Percentiles rank a stretch among this genome's conserved stretches.
phyloP scores from a whole-genome alignment of 495 filamentous ascomycete genomes.

The Achaetomiella virescens region DNA sequence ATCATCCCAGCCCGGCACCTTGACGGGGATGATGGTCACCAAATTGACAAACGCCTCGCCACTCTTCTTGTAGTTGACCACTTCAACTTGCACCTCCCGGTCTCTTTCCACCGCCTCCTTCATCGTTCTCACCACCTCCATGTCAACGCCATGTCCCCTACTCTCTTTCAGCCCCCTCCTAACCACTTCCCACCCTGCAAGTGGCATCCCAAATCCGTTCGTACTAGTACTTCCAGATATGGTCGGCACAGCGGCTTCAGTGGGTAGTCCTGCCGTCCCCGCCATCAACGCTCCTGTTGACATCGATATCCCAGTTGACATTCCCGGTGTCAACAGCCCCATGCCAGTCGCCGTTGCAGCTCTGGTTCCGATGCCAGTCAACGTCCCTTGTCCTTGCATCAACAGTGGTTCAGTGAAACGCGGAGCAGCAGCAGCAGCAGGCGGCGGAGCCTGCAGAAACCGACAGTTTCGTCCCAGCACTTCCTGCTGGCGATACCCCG shows the following conservation, averaged over 20 bases:
- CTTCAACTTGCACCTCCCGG: constrained; percentile 37
- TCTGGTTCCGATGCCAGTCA: too few relatives aligned
- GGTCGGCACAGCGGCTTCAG: too few relatives aligned
- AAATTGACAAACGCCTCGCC: constrained; percentile 42
- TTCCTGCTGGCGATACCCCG: constrained; percentile 39
- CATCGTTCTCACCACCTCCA: constrained; percentile 34
- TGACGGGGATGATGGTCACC: constrained; percentile 44
- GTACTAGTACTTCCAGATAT: too few relatives aligned
- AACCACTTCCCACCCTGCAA: background rate
- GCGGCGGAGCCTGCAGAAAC: constrained; percentile 43
- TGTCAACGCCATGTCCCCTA: constrained; percentile 26
- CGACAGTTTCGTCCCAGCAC: constrained; percentile 46
- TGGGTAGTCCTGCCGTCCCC: too few relatives aligned
- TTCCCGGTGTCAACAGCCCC: too few relatives aligned
- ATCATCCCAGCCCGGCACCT: background rate
- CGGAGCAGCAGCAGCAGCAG: background rate
- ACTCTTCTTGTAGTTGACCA: constrained; percentile 46
- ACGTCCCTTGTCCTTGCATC: background rate
- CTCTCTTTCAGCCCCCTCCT: background rate
- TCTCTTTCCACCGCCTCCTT: constrained; percentile 32
- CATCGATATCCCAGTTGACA: too few relatives aligned
- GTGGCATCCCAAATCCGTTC: too few relatives aligned
- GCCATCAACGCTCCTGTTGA: too few relatives aligned
- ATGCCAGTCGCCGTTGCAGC: too few relatives aligned
- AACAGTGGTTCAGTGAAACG: too few relatives aligned